phyloP scores from a whole-genome alignment of 176 grass and related monocot genomes.

The Saccharum spontaneum region DNA sequence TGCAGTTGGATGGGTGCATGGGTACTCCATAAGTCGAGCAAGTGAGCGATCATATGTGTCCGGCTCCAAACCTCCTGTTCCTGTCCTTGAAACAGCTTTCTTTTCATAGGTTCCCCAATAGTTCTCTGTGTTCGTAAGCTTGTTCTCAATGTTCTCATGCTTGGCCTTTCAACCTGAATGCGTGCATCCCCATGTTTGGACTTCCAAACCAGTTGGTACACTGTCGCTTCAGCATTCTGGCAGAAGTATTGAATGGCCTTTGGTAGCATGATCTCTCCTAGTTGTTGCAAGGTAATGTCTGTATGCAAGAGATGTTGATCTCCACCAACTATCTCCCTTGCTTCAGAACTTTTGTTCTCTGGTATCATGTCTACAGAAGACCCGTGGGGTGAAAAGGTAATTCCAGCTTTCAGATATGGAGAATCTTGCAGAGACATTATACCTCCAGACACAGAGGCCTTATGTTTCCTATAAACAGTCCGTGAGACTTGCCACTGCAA shows the following conservation, averaged over 20 bases:
- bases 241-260: background rate
- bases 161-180: background rate
- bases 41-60: background rate
- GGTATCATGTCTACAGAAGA: background rate
- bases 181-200: background rate
- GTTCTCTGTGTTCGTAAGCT: background rate
- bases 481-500: background rate
- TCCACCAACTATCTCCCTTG: background rate
- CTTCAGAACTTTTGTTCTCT: background rate
- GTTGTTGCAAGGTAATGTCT: background rate
- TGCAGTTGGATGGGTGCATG: background rate
- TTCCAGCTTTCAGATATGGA: background rate
- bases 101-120: background rate
- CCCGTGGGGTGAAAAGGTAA: background rate
- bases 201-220: background rate
- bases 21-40: background rate
- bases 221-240: background rate
- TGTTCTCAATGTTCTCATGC: background rate
- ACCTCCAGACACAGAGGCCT: too few species aligned
- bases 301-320: background rate
- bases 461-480: background rate
- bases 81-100: background rate
- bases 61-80: background rate
- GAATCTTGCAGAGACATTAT: background rate
- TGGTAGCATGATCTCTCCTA: background rate